Evolutionary conservation across 2,329 filamentous ascomycete species (phyloP), one percentile per base, ranked within the genome.

Genomic region (Clonostachys sp.): DNA sequence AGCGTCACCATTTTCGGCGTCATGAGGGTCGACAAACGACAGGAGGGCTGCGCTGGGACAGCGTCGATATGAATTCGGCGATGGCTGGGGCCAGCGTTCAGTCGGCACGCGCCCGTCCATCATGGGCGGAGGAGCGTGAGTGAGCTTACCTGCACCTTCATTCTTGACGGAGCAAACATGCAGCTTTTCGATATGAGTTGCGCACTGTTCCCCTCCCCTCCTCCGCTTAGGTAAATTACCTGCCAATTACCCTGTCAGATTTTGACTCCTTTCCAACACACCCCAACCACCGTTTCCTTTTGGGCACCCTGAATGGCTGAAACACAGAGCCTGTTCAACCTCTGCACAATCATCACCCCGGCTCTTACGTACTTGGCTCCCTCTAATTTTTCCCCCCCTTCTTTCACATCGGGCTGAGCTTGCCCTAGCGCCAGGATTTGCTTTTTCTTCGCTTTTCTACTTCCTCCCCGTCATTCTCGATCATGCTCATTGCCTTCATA

Each of bases 331-430:
- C 24, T 30, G 24, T 30, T 30, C 24, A 30, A 30, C 24, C 24
- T 34, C 4, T 38, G 18, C 20, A 14, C 34, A 30, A 14, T 45
- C 33, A 38, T 18, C n/a, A 17, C 20, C 20, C 33, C 24, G 41
- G 16, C 38, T 42, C 16, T 46, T 18, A 33, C 7, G 10, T 35
- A 38, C 34, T 36, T 30, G 6, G 36, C 36, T 30, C 18, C 24
- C 24, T 41, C 30, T 49, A 35, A 38, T 45, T 43, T 34, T 45
- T 45, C 40, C n/a, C 40, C n/a, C 14, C 33, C 44, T 39, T 45
- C 16, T 39, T 36, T 39, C n/a, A 24, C 34, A 20, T 18, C 33
- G 34, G n/a, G 10, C 16, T 35, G 24, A 3, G 24, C 24, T 30
- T 30, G 24, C 24, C 24, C 24, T 30, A 30, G 24, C 24, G 24